These are phyloP conservation scores for Trichosporon sp. DNA, from an alignment of 1,284 basidiomycete species.

Conservation along the genomic window DNA sequence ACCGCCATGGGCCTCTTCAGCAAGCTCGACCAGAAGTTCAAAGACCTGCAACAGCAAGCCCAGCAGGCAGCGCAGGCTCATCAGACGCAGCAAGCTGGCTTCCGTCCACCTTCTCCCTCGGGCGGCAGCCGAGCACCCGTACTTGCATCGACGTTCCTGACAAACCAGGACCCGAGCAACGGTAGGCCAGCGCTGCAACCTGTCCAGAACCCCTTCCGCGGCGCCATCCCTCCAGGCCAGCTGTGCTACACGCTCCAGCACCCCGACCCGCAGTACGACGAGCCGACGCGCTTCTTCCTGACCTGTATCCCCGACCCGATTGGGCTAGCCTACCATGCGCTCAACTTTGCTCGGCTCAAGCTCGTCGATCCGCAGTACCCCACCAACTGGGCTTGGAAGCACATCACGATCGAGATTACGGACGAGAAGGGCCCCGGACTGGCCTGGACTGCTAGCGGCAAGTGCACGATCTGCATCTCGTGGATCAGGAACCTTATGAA, in stretches of 20 bases:
- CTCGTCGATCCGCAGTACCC: slow-evolving; percentile 5
- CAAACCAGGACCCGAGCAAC: not conserved
- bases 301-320: slow-evolving; percentile 31
- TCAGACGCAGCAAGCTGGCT: not conserved
- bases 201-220: slow-evolving; percentile 1
- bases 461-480: slow-evolving; percentile 25
- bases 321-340: slow-evolving; percentile 26
- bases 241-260: slow-evolving; percentile 8
- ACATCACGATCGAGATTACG: slow-evolving; percentile 25
- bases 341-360: slow-evolving; percentile 17
- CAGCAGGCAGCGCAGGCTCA: not conserved
- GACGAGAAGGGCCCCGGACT: slow-evolving; percentile 24
- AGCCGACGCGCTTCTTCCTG: slow-evolving; percentile 28
- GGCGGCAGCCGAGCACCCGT: not conserved
- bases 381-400: slow-evolving; percentile 23
- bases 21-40: slow-evolving; percentile 1
- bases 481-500: slow-evolving; percentile 27
- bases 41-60: not conserved
- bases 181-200: slow-evolving; percentile 1
- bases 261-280: slow-evolving; percentile 8
- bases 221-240: not conserved
- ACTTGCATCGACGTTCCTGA: not conserved
- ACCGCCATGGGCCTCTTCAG: not conserved
- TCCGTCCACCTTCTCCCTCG: not conserved
- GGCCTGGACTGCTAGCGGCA: slow-evolving; percentile 30